These are phyloP conservation scores for Dillenia turbinata DNA, from an alignment of 164 flowering plant species.

Conservation along the genomic window DNA sequence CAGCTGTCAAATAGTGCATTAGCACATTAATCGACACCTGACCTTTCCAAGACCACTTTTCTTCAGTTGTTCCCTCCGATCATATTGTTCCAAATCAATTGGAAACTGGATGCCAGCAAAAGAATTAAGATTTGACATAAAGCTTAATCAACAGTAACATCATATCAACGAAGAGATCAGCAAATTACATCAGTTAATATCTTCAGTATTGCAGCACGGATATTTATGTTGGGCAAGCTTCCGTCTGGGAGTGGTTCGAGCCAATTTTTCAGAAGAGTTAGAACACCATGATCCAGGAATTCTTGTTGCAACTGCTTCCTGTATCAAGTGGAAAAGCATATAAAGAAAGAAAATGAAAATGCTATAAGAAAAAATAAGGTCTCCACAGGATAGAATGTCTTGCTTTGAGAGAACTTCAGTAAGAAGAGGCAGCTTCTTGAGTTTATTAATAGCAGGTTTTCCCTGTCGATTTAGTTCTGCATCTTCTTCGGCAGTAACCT, in stretches of 20 bases:
- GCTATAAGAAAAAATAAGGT: neutral
- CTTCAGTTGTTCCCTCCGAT: slow-evolving; percentile 80
- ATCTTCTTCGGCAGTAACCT: slow-evolving; percentile 94
- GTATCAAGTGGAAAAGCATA: slow-evolving; percentile 10
- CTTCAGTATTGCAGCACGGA: slow-evolving; percentile 73
- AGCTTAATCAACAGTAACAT: neutral
- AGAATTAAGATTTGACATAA: slow-evolving; percentile 12
- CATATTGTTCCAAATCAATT: slow-evolving; percentile 78
- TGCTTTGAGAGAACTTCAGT: slow-evolving; percentile 91
- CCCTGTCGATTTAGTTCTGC: slow-evolving; percentile 74
- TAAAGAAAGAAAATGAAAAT: neutral
- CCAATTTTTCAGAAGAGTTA: slow-evolving; percentile 80
- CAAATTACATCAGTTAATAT: slow-evolving; percentile 72
- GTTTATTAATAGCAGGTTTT: slow-evolving; percentile 90
- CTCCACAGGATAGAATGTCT: slow-evolving; percentile 3
- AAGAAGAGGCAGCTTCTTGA: slow-evolving; percentile 88
- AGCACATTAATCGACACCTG: neutral
- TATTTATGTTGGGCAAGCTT: slow-evolving; percentile 87
- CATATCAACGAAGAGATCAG: neutral
- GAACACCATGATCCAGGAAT: slow-evolving; percentile 90
- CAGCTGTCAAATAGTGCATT: too few species aligned
- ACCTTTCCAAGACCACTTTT: slow-evolving; percentile 96
- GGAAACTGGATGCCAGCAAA: slow-evolving; percentile 57
- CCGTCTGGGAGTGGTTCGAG: slow-evolving; percentile 98
- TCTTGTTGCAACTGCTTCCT: slow-evolving; percentile 94